Base-by-base conservation (phyloP, 805 yeast species). In the Metschnikowia chrysomelidarum region DNA sequence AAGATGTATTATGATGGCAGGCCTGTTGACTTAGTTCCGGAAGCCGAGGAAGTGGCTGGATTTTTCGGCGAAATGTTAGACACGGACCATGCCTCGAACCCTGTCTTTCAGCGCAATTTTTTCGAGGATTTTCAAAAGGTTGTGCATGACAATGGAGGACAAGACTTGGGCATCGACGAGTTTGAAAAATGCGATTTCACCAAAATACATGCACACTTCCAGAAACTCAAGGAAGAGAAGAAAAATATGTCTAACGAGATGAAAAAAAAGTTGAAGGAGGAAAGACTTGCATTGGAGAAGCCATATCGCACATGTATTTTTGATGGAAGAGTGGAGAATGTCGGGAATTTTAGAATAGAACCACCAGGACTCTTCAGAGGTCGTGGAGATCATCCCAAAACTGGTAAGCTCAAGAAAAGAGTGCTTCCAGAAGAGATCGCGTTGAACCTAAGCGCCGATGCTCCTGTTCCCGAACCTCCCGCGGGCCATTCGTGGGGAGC, bases 361-460 rank as follows among this genome's bases (percentile, higher is more conserved):
- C 98, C 98, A 20, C 98, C 98, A 0, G 97, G 95, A 2, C 66
- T 91, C 36, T 91, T 89, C 57, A 73, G 97, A 60, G 98, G 98
- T 27, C 84, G 98, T 60, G 98, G 97, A 53, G 88, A 91, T 0
- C 98, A 89, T 59, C 98, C 98, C 12, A 87, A 85, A 59, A 89
- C 97, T 1, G 98, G 98, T 27, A 86, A 82, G 56, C 63, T 88
- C 38, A 91, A 91, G 57, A 76, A 82, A 51, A 74, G 98, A 46
- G 96, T 91, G 11, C 60, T 60, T 35, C 96, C 98, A 2, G 97
- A 91, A 62, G 93, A 87, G 51, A 83, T 91, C 28, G 83, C 91
- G 0, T 64, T 91, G 42, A 91, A 91, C 57, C 67, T 91, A 42
- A 82, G 95, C 38, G 70, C 73, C 46, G 86, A 74, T 13, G 84